Percentiles rank a stretch among this genome's conserved stretches.
phyloP scores from a whole-genome alignment of 352 stramenopile species.

The Phytophthora meadii region DNA sequence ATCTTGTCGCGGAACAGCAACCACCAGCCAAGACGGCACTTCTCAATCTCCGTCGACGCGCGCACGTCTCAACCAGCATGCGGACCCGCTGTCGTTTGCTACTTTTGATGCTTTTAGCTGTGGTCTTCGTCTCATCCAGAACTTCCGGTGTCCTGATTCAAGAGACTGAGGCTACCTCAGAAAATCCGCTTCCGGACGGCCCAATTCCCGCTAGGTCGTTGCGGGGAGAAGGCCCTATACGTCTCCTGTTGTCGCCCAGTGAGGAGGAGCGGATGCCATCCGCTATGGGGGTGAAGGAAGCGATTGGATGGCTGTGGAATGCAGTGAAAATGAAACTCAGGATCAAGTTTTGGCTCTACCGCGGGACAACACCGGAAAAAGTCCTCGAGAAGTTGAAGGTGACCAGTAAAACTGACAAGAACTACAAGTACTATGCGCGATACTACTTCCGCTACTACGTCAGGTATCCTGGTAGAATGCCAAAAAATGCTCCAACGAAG shows the following conservation, averaged over 20 bases:
- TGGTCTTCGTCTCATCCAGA: background rate
- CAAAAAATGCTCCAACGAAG: conserved; percentile 8
- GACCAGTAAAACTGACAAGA: conserved; percentile 6
- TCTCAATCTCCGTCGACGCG: background rate
- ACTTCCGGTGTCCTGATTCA: no score
- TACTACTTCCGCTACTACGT: conserved; percentile 32
- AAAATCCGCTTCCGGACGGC: background rate
- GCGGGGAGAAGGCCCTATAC: background rate
- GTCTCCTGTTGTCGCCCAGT: background rate
- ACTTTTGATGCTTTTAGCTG: background rate
- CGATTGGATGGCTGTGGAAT: background rate
- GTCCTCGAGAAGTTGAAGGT: conserved; percentile 22
- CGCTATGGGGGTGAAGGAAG: background rate
- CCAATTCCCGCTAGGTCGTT: background rate
- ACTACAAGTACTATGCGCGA: conserved; percentile 33
- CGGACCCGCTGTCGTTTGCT: background rate
- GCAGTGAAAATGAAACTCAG: conserved; percentile 14
- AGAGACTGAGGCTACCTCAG: background rate
- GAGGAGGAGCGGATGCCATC: background rate
- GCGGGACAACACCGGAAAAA: conserved; percentile 7
- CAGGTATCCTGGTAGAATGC: conserved; percentile 16
- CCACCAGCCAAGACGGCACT: conserved; percentile 11
- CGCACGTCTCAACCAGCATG: conserved; percentile 9
- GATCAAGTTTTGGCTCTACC: conserved; percentile 17
- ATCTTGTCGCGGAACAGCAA: background rate